Evolutionary conservation across 345 rosid species (phyloP).

Genomic region (Euphorbia pulcherrima): DNA sequence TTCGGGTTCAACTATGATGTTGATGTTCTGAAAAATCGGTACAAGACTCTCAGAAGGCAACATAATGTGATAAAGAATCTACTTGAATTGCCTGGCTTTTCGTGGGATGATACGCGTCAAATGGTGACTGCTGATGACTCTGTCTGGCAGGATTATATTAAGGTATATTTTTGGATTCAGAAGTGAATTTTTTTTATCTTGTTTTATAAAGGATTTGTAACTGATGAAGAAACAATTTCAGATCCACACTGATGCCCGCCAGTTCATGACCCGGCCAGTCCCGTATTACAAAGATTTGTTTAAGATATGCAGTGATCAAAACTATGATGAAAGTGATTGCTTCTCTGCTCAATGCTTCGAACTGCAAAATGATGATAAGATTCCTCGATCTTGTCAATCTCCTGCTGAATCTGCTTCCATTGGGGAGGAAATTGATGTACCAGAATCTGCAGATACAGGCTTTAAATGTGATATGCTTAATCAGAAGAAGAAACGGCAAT

Average conservation of each 20-base stretch:
- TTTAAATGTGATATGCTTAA: constrained; percentile 24
- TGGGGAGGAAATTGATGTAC: constrained; percentile 41
- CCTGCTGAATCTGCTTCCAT: constrained; percentile 33
- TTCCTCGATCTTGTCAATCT: constrained; percentile 26
- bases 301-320: constrained; percentile 47
- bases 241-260: constrained; percentile 65
- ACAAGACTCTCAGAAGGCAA: constrained; percentile 72
- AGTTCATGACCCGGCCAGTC: constrained; percentile 72
- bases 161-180: constrained; percentile 37
- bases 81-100: constrained; percentile 63
- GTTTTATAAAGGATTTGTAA: background rate
- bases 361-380: constrained; percentile 39
- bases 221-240: no score
- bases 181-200: background rate
- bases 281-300: constrained; percentile 74
- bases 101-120: constrained; percentile 80
- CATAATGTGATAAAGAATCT: constrained; percentile 61
- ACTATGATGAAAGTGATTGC: constrained; percentile 41
- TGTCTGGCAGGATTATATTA: constrained; percentile 82
- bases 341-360: constrained; percentile 49
- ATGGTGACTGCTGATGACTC: constrained; percentile 81
- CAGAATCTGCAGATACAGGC: constrained; percentile 17
- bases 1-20: constrained; percentile 57
- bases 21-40: constrained; percentile 76
- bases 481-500: constrained; percentile 43